Conservation (phyloP, 2,329 filamentous ascomycete species). For the Hypoxylon sp. region DNA sequence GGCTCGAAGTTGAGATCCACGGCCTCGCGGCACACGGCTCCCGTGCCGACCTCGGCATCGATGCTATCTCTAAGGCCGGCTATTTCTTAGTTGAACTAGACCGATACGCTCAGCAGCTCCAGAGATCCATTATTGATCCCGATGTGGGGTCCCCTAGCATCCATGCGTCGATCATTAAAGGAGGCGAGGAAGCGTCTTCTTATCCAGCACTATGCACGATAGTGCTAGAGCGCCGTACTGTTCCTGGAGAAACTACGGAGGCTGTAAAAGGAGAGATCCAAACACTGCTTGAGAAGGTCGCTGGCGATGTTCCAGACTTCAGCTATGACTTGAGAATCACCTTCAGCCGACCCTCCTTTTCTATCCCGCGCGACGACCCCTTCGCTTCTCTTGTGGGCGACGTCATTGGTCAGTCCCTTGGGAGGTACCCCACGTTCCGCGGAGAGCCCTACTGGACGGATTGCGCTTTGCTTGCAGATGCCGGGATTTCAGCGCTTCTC, state of each 20-base stretch:
- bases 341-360: slow-evolving; percentile 61
- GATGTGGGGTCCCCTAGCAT: slow-evolving; percentile 59
- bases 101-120: slow-evolving; percentile 57
- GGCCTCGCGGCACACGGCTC: slow-evolving; percentile 63
- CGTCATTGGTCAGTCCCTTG: slow-evolving; percentile 51
- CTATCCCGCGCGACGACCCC: slow-evolving; percentile 59
- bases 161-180: slow-evolving; percentile 65
- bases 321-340: slow-evolving; percentile 59
- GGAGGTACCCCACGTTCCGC: slow-evolving; percentile 47
- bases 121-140: slow-evolving; percentile 50
- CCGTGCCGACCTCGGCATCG: slow-evolving; percentile 61
- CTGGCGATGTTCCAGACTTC: slow-evolving; percentile 55
- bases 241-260: slow-evolving; percentile 60
- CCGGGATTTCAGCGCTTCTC: slow-evolving; percentile 56
- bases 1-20: slow-evolving; percentile 61
- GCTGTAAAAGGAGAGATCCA: slow-evolving; percentile 57
- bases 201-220: slow-evolving; percentile 67
- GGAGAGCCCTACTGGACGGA: slow-evolving; percentile 65
- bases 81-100: slow-evolving; percentile 64
- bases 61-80: slow-evolving; percentile 65
- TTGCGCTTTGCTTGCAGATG: slow-evolving; percentile 62
- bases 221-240: slow-evolving; percentile 64
- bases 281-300: slow-evolving; percentile 5
- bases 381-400: slow-evolving; percentile 57
- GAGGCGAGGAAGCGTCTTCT: slow-evolving; percentile 67